Evolutionary conservation across 345 rosid genomes (phyloP).

Genomic region (Geranium rotundifolium): DNA sequence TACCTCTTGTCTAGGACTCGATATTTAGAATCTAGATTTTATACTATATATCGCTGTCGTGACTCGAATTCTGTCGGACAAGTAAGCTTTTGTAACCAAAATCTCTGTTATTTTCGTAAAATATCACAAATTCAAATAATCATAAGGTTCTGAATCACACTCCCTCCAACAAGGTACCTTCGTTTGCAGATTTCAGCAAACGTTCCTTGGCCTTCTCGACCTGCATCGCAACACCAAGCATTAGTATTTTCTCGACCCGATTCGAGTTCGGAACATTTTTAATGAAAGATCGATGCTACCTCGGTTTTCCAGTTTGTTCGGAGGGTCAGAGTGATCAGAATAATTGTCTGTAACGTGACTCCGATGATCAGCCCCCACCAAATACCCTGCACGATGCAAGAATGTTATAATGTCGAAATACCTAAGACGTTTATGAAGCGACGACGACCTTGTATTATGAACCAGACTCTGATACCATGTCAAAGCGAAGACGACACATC

Average conservation of each 20-base stretch:
- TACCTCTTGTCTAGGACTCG: no score
- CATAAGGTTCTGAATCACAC: background rate
- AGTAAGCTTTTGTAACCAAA: no score
- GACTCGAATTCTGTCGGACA: no score
- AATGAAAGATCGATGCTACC: slow-evolving; percentile 28
- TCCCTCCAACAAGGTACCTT: slow-evolving; percentile 10
- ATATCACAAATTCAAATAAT: no score
- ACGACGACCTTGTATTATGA: no score
- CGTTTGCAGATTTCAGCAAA: slow-evolving; percentile 31
- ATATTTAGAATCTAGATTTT: no score
- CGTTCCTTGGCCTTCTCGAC: slow-evolving; percentile 54
- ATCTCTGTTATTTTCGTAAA: no score
- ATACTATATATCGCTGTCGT: no score
- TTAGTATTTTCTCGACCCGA: background rate
- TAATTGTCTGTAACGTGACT: slow-evolving; percentile 49
- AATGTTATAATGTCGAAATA: background rate
- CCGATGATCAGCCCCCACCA: slow-evolving; percentile 97
- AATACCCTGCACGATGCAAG: slow-evolving; percentile 43
- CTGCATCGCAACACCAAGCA: slow-evolving; percentile 16
- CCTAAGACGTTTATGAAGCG: background rate
- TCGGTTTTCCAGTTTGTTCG: slow-evolving; percentile 66
- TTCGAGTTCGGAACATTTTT: background rate
- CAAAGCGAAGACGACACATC: background rate
- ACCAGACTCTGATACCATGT: background rate
- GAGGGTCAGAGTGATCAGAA: slow-evolving; percentile 54